Evolutionary conservation across 805 yeast species (phyloP), one percentile per base, ranked within the genome.

Genomic region (Sugiyamaella smithiae): DNA sequence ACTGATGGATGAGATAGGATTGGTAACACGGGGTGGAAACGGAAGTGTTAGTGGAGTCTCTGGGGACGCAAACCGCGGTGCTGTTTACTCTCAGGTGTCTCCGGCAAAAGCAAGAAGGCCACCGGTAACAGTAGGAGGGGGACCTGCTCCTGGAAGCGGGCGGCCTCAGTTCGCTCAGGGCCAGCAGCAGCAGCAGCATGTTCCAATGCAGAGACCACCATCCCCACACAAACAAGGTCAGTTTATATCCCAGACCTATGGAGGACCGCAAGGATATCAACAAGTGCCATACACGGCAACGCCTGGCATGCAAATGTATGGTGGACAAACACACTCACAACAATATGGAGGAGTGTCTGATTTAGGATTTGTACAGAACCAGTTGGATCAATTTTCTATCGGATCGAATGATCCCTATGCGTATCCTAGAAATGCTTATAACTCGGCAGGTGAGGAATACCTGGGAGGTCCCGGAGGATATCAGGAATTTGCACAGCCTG

Each of bases 1-100:
- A 55, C 72, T 93, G 49, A 78, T 90, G 76, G 98, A 91, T 57
- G 98, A 91, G 66, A 91, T 89, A 53, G 97, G 97, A 2, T 70
- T 90, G 25, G 49, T 54, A 4, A 47, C 52, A 4, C 17, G 56
- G 25, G 33, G 19, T 1, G 6, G 32, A 22, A 40, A n/a, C 14
- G 17, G 19, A 19, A 8, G 17, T 12, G 19, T 5, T 16, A 37
- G 28, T 12, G 26, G 32, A 22, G 5, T 6, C 3, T 2, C 7
- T 35, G 38, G 38, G 9, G 22, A 20, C 9, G 4, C 9, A 5
- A 20, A 3, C 22, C 16, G 14, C 8, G 38, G 20, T 5, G 4
- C 20, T 4, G 22, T 12, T 19, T 35, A 35, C 16, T 14, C 22
- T 16, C 19, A 35, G 11, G 22, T 16, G 5, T 20, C 19, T 4